A percentile compares a stretch with the other conserved stretches of the same genome.
Evolutionary conservation across 2,329 filamentous ascomycete species (phyloP).

Genomic region (Claviceps purpurea): DNA sequence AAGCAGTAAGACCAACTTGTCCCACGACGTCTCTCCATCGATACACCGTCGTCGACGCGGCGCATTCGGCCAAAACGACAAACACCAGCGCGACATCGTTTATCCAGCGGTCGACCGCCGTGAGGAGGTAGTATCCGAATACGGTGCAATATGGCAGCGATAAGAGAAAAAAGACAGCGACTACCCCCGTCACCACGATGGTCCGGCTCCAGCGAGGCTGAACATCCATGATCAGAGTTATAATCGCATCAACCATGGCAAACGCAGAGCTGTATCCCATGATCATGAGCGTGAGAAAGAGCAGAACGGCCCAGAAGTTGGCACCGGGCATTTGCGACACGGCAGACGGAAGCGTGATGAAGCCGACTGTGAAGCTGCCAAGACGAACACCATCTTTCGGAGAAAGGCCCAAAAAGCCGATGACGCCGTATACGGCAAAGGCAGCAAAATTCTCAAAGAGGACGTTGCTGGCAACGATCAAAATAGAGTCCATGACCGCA

Average conservation of each 20-base stretch:
- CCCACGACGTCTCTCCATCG: conserved; percentile 34
- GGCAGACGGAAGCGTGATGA: conserved; percentile 43
- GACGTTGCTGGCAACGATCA: conserved; percentile 41
- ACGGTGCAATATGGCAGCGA: conserved; percentile 44
- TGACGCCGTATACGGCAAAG: conserved; percentile 39
- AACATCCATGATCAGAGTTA: conserved; percentile 39
- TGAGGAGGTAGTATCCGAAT: conserved; percentile 42
- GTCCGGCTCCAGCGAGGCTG: conserved; percentile 33
- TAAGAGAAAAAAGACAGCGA: conserved; percentile 36
- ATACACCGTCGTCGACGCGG: conserved; percentile 38
- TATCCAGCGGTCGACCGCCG: conserved; percentile 41
- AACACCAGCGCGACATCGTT: conserved; percentile 42
- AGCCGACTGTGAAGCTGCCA: conserved; percentile 43
- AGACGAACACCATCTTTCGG: conserved; percentile 26
- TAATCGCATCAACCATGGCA: conserved; percentile 43
- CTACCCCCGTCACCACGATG: conserved; percentile 34
- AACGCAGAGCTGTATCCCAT: conserved; percentile 46
- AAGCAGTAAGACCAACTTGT: conserved; percentile 29
- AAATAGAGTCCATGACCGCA: conserved; percentile 43
- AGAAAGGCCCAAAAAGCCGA: conserved; percentile 30
- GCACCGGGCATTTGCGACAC: conserved; percentile 42
- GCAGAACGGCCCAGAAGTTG: conserved; percentile 43
- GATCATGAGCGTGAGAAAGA: conserved; percentile 46
- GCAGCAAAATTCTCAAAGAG: conserved; percentile 41
- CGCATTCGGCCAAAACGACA: conserved; percentile 38